These are phyloP conservation scores for Kwoniella sp. DNA, from an alignment of 768 basidiomycete species.

Conservation along the genomic window DNA sequence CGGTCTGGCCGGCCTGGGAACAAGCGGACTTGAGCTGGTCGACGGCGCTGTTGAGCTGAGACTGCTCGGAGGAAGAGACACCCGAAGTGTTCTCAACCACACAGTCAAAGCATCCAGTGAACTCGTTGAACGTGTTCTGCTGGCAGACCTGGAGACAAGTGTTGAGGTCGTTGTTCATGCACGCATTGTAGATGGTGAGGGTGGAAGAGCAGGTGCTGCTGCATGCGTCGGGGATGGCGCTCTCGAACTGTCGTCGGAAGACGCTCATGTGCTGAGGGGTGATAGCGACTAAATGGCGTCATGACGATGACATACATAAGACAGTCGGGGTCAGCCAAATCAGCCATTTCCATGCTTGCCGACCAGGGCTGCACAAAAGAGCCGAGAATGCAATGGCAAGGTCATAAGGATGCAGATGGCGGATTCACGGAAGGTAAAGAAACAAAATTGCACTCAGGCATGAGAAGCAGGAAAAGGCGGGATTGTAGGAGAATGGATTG, in stretches of 20 bases:
- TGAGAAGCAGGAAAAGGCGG: not conserved
- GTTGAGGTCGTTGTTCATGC: conserved; percentile 8
- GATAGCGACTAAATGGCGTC: conserved; percentile 6
- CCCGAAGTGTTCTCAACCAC: conserved; percentile 12
- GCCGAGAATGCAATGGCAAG: too few relatives aligned
- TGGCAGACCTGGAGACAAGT: conserved; percentile 18
- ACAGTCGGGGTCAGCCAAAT: too few relatives aligned
- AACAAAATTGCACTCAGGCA: not conserved
- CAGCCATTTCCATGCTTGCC: too few relatives aligned
- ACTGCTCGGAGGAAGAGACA: conserved; percentile 13
- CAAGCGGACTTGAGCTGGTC: conserved; percentile 22
- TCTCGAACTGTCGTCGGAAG: conserved; percentile 7
- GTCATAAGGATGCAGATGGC: not conserved
- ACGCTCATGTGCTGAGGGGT: conserved; percentile 18
- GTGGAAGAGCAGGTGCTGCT: conserved; percentile 5
- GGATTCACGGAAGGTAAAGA: not conserved
- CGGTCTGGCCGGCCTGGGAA: conserved; percentile 16
- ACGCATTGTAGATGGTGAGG: conserved; percentile 24
- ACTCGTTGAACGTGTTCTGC: conserved; percentile 23
- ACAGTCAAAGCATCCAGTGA: conserved; percentile 21
- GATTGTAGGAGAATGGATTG: not conserved
- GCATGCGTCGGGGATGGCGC: conserved; percentile 15
- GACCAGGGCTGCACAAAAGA: too few relatives aligned
- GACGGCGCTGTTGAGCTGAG: conserved; percentile 20
- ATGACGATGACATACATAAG: not conserved